A percentile compares a stretch with the other conserved stretches of the same genome.
phyloP scores from a whole-genome alignment of 2,329 filamentous ascomycete genomes.

The Monosporascus sp. region DNA sequence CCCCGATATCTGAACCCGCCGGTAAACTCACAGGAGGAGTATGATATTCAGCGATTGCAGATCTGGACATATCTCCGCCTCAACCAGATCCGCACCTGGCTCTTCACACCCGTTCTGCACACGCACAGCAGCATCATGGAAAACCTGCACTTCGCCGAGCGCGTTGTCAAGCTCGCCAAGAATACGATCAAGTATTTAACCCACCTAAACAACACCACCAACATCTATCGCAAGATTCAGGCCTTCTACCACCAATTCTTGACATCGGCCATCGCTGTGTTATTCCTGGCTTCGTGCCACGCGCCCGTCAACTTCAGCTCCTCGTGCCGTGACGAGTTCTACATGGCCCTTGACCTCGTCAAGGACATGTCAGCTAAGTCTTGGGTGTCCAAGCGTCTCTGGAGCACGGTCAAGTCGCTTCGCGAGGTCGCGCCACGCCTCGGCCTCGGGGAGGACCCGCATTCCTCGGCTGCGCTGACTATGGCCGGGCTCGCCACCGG shows the following conservation, averaged over 20 bases:
- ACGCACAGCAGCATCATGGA: conserved; percentile 77
- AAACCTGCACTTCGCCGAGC: conserved; percentile 68
- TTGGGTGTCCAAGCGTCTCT: conserved; percentile 67
- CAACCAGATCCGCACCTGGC: conserved; percentile 85
- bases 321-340: conserved; percentile 69
- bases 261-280: conserved; percentile 66
- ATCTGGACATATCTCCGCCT: conserved; percentile 81
- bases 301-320: conserved; percentile 66
- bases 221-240: conserved; percentile 67
- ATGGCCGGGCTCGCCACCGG: conserved; percentile 50
- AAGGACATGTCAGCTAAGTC: conserved; percentile 67
- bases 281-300: conserved; percentile 73
- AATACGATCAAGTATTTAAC: conserved; percentile 70
- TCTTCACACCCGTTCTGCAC: conserved; percentile 83
- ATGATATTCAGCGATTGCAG: conserved; percentile 67
- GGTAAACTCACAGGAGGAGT: conserved; percentile 43
- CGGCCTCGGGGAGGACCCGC: conserved; percentile 52
- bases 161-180: conserved; percentile 68
- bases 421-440: conserved; percentile 68
- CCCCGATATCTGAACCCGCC: conserved; percentile 23
- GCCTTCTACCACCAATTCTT: conserved; percentile 79
- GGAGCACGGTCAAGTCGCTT: conserved; percentile 65
- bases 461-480: conserved; percentile 46
- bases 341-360: conserved; percentile 70
- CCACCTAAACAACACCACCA: conserved; percentile 65